A percentile compares a stretch with the other conserved stretches of the same genome.
Conservation (phyloP, 352 stramenopile genomes). For the Lagenidium sp. region DNA sequence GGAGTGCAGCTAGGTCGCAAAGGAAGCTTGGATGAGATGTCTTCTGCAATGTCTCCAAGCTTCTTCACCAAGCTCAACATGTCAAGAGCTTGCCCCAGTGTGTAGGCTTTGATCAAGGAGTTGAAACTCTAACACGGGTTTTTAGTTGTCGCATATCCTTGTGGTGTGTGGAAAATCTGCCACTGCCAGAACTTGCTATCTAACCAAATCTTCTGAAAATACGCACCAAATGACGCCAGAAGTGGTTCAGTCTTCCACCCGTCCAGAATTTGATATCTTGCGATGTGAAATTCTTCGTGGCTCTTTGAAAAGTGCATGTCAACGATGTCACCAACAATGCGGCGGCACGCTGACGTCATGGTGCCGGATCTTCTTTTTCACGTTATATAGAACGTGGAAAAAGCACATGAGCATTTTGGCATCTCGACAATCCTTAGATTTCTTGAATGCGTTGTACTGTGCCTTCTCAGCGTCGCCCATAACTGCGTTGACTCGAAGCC, state of each 20-base stretch:
- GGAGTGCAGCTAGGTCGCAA: no score
- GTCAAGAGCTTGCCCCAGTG: background rate
- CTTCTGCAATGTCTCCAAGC: no score
- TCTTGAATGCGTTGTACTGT: background rate
- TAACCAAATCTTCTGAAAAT: constrained; percentile 9
- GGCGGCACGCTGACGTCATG: background rate
- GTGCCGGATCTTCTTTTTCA: background rate
- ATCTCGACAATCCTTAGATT: background rate
- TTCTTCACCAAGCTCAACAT: no score
- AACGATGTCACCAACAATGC: no score
- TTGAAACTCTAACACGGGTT: constrained; percentile 12
- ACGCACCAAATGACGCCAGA: background rate
- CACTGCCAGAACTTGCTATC: background rate
- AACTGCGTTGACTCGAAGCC: background rate
- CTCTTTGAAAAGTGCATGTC: background rate
- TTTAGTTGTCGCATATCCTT: constrained; percentile 2
- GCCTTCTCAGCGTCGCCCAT: background rate
- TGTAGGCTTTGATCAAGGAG: constrained; percentile 1
- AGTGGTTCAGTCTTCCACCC: background rate
- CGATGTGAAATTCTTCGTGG: background rate
- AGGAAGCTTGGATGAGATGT: no score
- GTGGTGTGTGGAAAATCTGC: constrained; percentile 7
- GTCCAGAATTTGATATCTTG: background rate
- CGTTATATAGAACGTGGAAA: constrained; percentile 1
- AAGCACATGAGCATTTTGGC: background rate